Base-by-base conservation (phyloP, 129 eudicot genomes). In the Logfia minima region DNA sequence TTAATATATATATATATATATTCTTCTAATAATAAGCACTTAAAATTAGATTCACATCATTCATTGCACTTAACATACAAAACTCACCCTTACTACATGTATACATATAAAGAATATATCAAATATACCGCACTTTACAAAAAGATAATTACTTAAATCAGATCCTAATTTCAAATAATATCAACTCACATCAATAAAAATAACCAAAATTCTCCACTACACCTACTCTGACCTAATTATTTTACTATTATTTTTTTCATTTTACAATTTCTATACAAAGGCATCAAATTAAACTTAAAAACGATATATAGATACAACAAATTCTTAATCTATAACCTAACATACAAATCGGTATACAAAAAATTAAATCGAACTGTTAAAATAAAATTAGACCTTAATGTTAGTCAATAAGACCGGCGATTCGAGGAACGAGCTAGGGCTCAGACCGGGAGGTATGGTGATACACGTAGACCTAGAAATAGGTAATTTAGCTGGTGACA, bases 401-500 rank as follows among this genome's bases (percentile, higher is more conserved):
- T 94, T 94, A 69, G 98, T 87, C 77, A 94, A 87, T 35, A 94
- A 88, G 41, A 94, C 97, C 1, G 98, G 98, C 0, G 98, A 94
- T 37, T 94, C 98, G 64, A 94, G 98, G 65, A 94, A 94, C 45
- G 98, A 94, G 71, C 97, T 84, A 37, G 98, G 98, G 74, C 97
- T 94, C 80, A 94, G 91, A 23, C 93, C 93, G 6, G 96, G 97
- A 64, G 98, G 97, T 10, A 91, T 83, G 16, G 90, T 88, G 78
- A 87, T 79, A 48, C 85, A 79, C n/a, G 96, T 31, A 2, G 96
- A 87, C 86, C 98, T 70, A 2, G 97, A 86, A 88, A 94, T 94
- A 78, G 98, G 98, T 1, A 94, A 96, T 72, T 90, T 91, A 70
- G 98, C 98, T 32, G 98, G 98, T 3, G 98, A 89, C 98, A 94